Evolutionary conservation across 2,329 filamentous ascomycete species (phyloP), one percentile per base, ranked within the genome.

Genomic region (Sphaerostilbella broomeana): DNA sequence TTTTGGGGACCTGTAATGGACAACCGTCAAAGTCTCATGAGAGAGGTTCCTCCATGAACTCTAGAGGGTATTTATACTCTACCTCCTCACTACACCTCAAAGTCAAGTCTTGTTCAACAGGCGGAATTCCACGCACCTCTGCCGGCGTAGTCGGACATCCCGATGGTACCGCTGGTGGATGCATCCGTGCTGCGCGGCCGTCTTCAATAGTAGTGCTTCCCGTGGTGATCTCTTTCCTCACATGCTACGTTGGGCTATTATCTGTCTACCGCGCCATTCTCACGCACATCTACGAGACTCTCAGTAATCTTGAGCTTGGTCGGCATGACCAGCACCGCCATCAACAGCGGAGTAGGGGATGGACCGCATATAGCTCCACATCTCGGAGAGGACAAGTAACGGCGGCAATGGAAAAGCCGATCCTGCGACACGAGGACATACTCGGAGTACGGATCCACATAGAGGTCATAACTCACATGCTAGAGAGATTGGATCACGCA

Each of bases 401-500:
- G 18, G 4, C 27, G 27, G n/a, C 28, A 30, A n/a, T 13, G 13
- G 28, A 17, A 7, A 10, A 16, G 4, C 28, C 28, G 10, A 16
- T 30, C 5, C 5, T 30, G 18, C 6, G 28, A 16, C 28, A 30
- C 13, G 28, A 30, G 15, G 10, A 30, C 16, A 16, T 30, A 5
- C 13, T 30, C 13, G 28, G 28, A 10, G 18, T 30, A 13, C 28
- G 28, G n/a, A 30, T 30, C 4, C 28, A 30, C 6, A 30, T 30
- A 16, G 28, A 30, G 28, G 28, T 30, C 28, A 30, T 30, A 16
- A 30, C 28, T 11, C 28, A 30, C 15, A 30, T 30, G 28, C 28
- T 30, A 5, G 28, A 30, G 28, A n/a, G 28, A 10, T 10, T 30
- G 28, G 28, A 30, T 17, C 13, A 30, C 18, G 28, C 28, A 17